Conservation (phyloP, 2,329 filamentous ascomycete species). For the Chrysosporium keratinophilum region DNA sequence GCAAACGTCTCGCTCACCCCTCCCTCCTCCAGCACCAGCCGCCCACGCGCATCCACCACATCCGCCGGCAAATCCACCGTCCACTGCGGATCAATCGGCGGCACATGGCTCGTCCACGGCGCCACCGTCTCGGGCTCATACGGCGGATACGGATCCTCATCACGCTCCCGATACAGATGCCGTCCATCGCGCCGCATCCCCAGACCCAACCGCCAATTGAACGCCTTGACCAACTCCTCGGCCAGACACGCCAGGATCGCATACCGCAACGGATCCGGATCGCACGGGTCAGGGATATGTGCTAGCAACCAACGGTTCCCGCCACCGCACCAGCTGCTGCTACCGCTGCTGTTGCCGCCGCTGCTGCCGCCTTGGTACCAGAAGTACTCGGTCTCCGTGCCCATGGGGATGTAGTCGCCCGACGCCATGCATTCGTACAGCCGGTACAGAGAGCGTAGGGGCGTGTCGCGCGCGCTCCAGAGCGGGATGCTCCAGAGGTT, state of each 20-base stretch:
- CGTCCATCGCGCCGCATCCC: constrained; percentile 19
- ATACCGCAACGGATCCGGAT: constrained; percentile 23
- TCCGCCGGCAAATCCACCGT: constrained; percentile 9
- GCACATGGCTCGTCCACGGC: constrained; percentile 18
- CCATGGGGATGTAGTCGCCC: constrained; percentile 17
- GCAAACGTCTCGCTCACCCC: constrained; percentile 15
- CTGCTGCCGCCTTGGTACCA: constrained; percentile 17
- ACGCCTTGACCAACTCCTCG: constrained; percentile 21
- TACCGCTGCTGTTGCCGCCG: too few relatives aligned
- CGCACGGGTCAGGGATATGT: constrained; percentile 21
- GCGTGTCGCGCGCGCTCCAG: constrained; percentile 21
- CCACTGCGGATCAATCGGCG: constrained; percentile 11
- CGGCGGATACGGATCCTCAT: constrained; percentile 16
- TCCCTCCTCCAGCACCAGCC: constrained; percentile 17
- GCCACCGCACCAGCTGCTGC: too few relatives aligned
- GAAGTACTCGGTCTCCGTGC: constrained; percentile 22
- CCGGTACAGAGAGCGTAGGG: constrained; percentile 21
- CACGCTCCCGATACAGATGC: constrained; percentile 16
- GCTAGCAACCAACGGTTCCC: constrained; percentile 18
- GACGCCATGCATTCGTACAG: constrained; percentile 21
- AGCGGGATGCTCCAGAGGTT: constrained; percentile 16
- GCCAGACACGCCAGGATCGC: constrained; percentile 22
- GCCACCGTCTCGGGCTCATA: constrained; percentile 16
- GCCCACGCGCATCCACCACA: constrained; percentile 9
- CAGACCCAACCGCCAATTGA: constrained; percentile 22